A percentile compares a stretch with the other conserved stretches of the same genome.
Evolutionary conservation across 2,329 filamentous ascomycete genomes (phyloP).

Genomic region (Sordariomycetes sp.): DNA sequence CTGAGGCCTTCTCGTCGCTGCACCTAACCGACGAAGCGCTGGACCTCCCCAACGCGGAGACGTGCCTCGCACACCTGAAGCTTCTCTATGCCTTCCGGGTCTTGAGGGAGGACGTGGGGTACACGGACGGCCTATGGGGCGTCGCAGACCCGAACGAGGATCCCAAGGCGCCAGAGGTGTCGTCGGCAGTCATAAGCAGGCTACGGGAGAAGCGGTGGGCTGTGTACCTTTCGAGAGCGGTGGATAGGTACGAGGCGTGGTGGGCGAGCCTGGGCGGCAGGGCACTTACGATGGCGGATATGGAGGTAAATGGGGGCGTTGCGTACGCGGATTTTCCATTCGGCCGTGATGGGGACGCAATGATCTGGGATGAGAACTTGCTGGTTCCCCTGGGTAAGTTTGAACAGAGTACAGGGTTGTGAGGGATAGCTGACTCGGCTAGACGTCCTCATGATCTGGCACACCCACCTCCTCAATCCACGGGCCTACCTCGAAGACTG

Average conservation of each 20-base stretch:
- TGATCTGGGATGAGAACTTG: conserved; percentile 22
- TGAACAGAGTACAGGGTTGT: neutral
- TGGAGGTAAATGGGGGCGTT: conserved; percentile 12
- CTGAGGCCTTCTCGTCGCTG: conserved; percentile 1
- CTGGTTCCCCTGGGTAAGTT: conserved; percentile 46
- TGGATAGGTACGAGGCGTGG: conserved; percentile 56
- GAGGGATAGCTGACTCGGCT: conserved; percentile 5
- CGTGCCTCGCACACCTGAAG: conserved; percentile 62
- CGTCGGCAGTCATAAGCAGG: conserved; percentile 24
- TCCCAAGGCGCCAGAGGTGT: conserved; percentile 15
- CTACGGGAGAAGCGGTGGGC: conserved; percentile 64
- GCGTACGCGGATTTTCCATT: conserved; percentile 21
- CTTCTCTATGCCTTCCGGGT: conserved; percentile 54
- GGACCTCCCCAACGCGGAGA: conserved; percentile 19
- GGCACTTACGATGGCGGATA: conserved; percentile 20
- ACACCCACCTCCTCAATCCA: conserved; percentile 68
- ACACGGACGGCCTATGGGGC: conserved; percentile 52
- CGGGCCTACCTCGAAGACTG: conserved; percentile 63
- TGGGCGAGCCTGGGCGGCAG: conserved; percentile 28
- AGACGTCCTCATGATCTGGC: conserved; percentile 72
- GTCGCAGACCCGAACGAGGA: conserved; percentile 19
- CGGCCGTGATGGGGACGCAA: conserved; percentile 9
- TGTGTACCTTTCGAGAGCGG: conserved; percentile 54
- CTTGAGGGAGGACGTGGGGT: conserved; percentile 54
- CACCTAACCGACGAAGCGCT: conserved; percentile 4